Evolutionary conservation across 148 eudicot genomes (phyloP), one percentile per base, ranked within the genome.

Genomic region (Drosera capensis): DNA sequence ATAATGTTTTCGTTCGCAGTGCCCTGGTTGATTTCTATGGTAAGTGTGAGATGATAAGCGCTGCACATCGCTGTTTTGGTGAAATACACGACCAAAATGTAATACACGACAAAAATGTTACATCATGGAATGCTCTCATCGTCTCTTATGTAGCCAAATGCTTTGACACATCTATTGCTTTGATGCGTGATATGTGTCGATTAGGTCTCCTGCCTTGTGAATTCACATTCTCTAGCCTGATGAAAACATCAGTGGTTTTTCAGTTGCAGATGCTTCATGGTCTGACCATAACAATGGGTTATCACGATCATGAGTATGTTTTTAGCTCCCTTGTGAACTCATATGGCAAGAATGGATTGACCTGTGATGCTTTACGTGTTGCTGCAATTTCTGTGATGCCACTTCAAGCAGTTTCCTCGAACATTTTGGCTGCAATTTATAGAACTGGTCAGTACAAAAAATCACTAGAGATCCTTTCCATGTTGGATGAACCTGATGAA

Each of bases 51-150:
- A 41, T 49, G 42, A 14, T 75, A 54, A 66, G 43, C 56, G 55
- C 59, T 53, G 80, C 86, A 42, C 69, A 40, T 9, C 35, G 35
- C 17, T 80, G 92, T 63, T 86, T 86, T 56, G 73, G 64, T 43
- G 71, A 65, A 57, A 78, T 80, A 37, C 45, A 22, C 38, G 63
- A 68, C n/a, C 73, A 68, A 50, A 77, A 59, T 59, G 71, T 62
- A 57, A 78, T 80, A 37, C 45, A 22, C 38, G 63, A 68, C n/a
- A 75, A 68, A 50, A 77, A 59, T 59, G 52, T 70, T 62, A 74
- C 71, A 22, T 78, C 78, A 15, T 86, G 95, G 95, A 86, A 86
- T 34, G 46, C 72, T 54, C 68, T 80, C 58, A 59, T 80, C 47
- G 48, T 44, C 11, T 74, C 72, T 22, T 80, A 65, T 58, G 58